Evolutionary conservation across 345 rosid genomes (phyloP), one percentile per base, ranked within the genome.

Genomic region (Salix udensis): DNA sequence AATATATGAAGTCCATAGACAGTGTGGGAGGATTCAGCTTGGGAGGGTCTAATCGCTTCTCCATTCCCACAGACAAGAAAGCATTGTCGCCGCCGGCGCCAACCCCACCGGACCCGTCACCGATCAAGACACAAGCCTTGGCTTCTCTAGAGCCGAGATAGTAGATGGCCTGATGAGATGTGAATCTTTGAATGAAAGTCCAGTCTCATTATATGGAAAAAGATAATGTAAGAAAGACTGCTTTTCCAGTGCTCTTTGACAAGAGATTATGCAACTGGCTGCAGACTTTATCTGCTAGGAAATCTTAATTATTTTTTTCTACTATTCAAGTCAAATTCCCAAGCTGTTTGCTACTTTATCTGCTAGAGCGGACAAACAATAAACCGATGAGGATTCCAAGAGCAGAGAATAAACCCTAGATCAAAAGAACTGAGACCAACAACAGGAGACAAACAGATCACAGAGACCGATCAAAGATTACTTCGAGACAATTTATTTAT

Each of bases 1-100:
- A 91, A 76, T 91, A 91, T 72, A 85, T 91, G 91, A 88, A 78
- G 82, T 91, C 95, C 75, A 87, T 88, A 24, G 95, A 91, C 87
- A 89, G 92, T 84, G 70, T 89, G 5, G 88, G 91, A 36, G 86
- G 87, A 18, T 88, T 82, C 79, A 88, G 87, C 76, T 67, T 84
- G 71, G 85, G 87, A 70, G 91, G 88, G 19, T 91, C 92, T 19
- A 86, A 83, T 73, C 86, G 88, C 67, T 88, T 65, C 86, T 83
- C 92, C 3, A 83, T 84, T 21, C 77, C 77, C 66, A 70, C 77
- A 0, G 94, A 87, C 34, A 87, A 83, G 70, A 89, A 85, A 83
- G 65, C 72, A 64, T n/a, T 86, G 37, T 76, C 80, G 69, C 84
- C 80, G 30, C 76, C 82, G 13, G 80, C 83, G 52, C 82, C 88